phyloP scores from a whole-genome alignment of 768 basidiomycete genomes.

The Trametes punicea region DNA sequence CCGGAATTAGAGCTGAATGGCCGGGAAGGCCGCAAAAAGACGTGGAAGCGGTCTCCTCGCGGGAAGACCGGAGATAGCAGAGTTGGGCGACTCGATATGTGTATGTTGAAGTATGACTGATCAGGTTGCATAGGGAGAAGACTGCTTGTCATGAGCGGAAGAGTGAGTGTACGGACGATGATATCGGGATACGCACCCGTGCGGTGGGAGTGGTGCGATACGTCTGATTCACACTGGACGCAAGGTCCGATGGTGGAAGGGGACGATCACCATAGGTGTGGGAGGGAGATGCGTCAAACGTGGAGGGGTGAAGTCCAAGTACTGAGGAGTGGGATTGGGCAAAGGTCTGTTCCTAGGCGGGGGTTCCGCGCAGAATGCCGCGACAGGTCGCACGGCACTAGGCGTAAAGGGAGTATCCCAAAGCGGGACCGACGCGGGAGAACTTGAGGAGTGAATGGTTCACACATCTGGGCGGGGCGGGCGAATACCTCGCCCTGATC shows the following conservation, averaged over 20 bases:
- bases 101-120: not conserved
- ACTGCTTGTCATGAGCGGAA: too few species aligned
- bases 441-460: not conserved
- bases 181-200: constrained; percentile 2
- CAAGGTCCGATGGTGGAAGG: constrained; percentile 6
- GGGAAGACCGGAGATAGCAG: not conserved
- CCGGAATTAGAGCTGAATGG: not conserved
- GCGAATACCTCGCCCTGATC: not conserved
- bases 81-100: not conserved
- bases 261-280: constrained; percentile 1
- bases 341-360: constrained; percentile 7
- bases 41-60: too few species aligned
- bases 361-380: not conserved
- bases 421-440: constrained; percentile 13
- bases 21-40: not conserved
- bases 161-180: not conserved
- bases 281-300: not conserved
- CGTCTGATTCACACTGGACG: not conserved
- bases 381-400: not conserved
- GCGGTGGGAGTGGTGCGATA: not conserved
- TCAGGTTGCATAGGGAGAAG: not conserved
- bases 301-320: not conserved
- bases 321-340: not conserved
- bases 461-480: not conserved
- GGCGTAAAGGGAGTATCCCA: not conserved